Conservation (phyloP, 768 basidiomycete genomes). For the Boletus bicolor region DNA sequence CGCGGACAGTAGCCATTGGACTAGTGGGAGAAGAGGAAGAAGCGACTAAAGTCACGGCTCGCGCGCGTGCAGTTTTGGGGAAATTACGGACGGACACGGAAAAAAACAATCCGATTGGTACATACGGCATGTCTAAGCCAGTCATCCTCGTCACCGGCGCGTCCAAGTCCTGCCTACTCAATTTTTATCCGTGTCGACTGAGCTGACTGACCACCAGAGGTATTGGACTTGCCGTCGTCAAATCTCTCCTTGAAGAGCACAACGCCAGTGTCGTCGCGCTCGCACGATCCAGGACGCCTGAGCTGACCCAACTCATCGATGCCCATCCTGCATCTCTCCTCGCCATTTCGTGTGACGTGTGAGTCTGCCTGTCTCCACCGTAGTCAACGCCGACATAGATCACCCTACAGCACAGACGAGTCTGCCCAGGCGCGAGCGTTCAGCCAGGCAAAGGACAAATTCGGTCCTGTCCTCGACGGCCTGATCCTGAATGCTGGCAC, state of each 20-base stretch:
- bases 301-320: conserved; percentile 50
- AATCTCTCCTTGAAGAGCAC: conserved; percentile 59
- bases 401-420: conserved; percentile 53
- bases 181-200: not conserved
- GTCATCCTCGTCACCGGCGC: conserved; percentile 83
- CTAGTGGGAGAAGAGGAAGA: conserved; percentile 10
- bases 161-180: conserved; percentile 53
- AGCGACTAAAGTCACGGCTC: not conserved
- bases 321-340: conserved; percentile 43
- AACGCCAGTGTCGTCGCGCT: conserved; percentile 71
- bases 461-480: conserved; percentile 61
- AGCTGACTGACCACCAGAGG: conserved; percentile 40
- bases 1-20: conserved; percentile 56
- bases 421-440: conserved; percentile 56
- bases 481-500: conserved; percentile 84
- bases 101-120: not conserved
- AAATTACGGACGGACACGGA: conserved; percentile 25
- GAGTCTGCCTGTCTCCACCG: conserved; percentile 33
- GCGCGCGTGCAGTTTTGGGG: conserved; percentile 14
- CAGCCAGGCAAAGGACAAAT: conserved; percentile 46
- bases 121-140: conserved; percentile 36
- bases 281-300: conserved; percentile 66
- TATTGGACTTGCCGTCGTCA: conserved; percentile 78
- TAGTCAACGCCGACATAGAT: not conserved
- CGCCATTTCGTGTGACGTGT: conserved; percentile 73